Evolutionary conservation across 139 green algal species (phyloP), one percentile per base, ranked within the genome.

Genomic region (Astrephomene gubernaculifera): DNA sequence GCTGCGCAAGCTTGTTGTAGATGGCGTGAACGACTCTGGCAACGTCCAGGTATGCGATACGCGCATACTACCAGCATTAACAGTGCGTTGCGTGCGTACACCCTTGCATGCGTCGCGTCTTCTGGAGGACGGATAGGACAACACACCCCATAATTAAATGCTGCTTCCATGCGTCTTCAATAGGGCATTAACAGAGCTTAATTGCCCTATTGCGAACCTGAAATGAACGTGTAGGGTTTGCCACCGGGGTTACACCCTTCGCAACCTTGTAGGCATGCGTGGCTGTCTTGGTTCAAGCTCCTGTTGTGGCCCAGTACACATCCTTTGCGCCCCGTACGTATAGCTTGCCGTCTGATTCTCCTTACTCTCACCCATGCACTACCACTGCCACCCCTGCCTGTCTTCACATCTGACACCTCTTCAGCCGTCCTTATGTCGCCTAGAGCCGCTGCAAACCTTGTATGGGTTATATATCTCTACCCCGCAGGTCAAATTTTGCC

Each of bases 401-500:
- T 17, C 49, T 17, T 25, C 12, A 57, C 49, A 12, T 57, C 49
- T 17, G 12, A 57, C 49, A 12, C 49, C 49, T 17, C 14, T 57
- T 17, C 12, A 57, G 49, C 49, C 49, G 49, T 17, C 49, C 49
- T 57, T 57, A 17, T 12, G 12, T 57, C 14, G 17, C 14, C 49
- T 25, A 17, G 49, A 25, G 12, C 49, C 49, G 14, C 49, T 17
- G 49, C 49, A 57, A 57, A 12, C 49, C 49, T 17, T 12, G 49
- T 57, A 57, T 57, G 49, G 17, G 14, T 12, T 57, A 25, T 25
- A 17, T 57, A 57, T 57, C 14, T 57, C 49, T 22, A 6, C 57
- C 27, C 9, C 43, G 44, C 31, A 79, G 43, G 87, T 91, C 63
- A 83, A 84, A 31, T 91, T 91, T 38, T 82, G 73, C 45, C 68